phyloP scores from a whole-genome alignment of 139 green algal genomes.

The Closterium sp. region DNA sequence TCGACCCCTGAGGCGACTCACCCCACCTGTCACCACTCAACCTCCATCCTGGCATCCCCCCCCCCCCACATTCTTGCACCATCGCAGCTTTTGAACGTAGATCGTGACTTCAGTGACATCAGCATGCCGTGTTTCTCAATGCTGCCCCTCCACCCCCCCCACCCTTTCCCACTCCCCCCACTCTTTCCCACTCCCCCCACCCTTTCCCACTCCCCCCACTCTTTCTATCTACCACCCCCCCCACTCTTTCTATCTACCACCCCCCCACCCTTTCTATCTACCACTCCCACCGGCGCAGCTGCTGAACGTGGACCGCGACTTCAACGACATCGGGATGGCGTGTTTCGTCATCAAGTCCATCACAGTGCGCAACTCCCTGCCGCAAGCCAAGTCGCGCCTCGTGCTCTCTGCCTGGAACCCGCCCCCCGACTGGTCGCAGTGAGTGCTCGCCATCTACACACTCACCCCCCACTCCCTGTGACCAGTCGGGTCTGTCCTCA shows the following conservation, averaged over 20 bases:
- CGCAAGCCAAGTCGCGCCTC: background rate
- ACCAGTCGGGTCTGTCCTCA: background rate
- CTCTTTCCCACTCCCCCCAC: background rate
- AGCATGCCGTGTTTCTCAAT: background rate
- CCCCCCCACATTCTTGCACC: background rate
- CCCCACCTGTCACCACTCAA: too few species aligned
- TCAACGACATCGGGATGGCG: conserved; percentile 36
- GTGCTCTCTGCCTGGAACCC: conserved; percentile 38
- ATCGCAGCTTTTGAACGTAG: conserved; percentile 23
- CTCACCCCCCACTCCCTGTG: background rate
- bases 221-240: background rate
- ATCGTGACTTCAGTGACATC: conserved; percentile 39
- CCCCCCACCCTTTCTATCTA: background rate
- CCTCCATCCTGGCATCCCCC: background rate
- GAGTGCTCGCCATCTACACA: background rate
- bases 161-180: background rate
- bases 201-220: conserved; percentile 7
- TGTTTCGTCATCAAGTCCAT: conserved; percentile 23
- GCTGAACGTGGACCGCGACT: conserved; percentile 33
- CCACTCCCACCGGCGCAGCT: conserved; percentile 24
- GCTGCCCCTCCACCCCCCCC: background rate
- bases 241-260: background rate
- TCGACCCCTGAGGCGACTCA: too few species aligned
- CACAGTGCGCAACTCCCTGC: conserved; percentile 5
- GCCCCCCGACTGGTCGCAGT: conserved; percentile 22